A percentile compares a stretch with the other conserved stretches of the same genome.
Evolutionary conservation across 495 filamentous ascomycete species (phyloP).

Genomic region (Aspergillus haitiensis): DNA sequence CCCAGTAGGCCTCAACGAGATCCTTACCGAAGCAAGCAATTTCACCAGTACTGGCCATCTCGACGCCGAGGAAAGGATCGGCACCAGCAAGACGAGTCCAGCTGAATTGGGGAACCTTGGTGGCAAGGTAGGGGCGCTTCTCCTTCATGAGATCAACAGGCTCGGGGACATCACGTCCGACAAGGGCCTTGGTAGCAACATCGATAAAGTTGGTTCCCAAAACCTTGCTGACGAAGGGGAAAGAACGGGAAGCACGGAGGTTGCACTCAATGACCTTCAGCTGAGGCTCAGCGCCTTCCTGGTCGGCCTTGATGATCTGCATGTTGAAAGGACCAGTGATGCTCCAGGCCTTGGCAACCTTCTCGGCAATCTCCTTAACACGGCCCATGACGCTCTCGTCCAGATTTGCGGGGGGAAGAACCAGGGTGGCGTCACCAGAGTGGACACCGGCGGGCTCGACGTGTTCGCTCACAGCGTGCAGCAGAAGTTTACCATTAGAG

Average conservation of each 20-base stretch:
- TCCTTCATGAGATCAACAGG: conserved; percentile 84
- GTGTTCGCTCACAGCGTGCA: conserved; percentile 95
- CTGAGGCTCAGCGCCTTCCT: conserved; percentile 64
- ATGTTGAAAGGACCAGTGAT: conserved; percentile 99
- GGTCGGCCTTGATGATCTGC: conserved; percentile 94
- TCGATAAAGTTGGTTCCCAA: conserved; percentile 97
- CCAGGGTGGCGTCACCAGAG: conserved; percentile 91
- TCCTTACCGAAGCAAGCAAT: conserved; percentile 98
- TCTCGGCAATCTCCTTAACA: conserved; percentile 90
- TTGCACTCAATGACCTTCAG: conserved; percentile 99
- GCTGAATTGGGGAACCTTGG: conserved; percentile 97
- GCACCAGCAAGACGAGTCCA: conserved; percentile 99
- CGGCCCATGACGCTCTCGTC: conserved; percentile 74
- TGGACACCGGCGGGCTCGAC: conserved; percentile 96
- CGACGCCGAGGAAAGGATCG: conserved; percentile 95
- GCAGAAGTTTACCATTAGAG: conserved; percentile 76
- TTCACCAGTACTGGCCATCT: conserved; percentile 96
- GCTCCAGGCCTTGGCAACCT: conserved; percentile 94
- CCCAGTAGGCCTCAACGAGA: conserved; percentile 95
- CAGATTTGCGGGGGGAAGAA: conserved; percentile 79
- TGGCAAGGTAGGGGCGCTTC: conserved; percentile 88
- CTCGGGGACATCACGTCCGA: conserved; percentile 81
- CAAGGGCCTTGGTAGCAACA: conserved; percentile 88
- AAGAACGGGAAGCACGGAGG: conserved; percentile 93
- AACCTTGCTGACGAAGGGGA: conserved; percentile 97